Evolutionary conservation across 169 alveolate species (phyloP).

Genomic region (Eimeria brunetti): DNA sequence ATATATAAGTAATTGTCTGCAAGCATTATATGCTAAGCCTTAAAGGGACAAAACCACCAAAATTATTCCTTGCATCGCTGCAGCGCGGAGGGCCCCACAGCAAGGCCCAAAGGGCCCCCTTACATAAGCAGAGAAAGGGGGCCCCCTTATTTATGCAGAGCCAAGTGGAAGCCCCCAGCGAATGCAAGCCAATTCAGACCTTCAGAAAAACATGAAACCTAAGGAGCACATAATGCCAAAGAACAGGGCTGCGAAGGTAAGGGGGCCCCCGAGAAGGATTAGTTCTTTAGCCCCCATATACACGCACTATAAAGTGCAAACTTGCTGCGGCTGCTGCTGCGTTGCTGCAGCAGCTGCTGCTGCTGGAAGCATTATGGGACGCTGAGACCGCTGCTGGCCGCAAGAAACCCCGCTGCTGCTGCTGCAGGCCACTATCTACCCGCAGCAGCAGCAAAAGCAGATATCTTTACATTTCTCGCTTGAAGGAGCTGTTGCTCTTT

Average conservation of each 20-base stretch:
- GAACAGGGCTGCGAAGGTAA: neutral
- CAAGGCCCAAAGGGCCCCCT: too few species aligned
- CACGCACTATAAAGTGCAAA: neutral
- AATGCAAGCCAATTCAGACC: neutral
- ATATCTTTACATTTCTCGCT: slow-evolving; percentile 20
- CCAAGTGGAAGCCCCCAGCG: neutral
- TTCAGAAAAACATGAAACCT: neutral
- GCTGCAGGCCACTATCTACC: neutral
- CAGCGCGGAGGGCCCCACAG: neutral
- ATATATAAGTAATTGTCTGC: too few species aligned
- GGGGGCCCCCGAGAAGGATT: neutral
- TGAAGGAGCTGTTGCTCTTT: neutral
- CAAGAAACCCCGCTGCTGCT: neutral
- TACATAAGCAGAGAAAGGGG: too few species aligned
- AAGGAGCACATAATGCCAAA: neutral
- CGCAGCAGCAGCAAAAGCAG: slow-evolving; percentile 34
- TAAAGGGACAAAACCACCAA: neutral
- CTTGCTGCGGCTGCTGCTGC: neutral
- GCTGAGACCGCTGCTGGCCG: neutral
- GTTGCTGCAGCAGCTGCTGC: neutral
- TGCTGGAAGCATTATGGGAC: neutral
- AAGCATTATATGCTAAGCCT: neutral
- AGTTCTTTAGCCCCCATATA: neutral
- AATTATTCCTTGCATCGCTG: neutral
- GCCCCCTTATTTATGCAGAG: neutral